These are phyloP conservation scores for Amanita polypyramis DNA, from an alignment of 768 basidiomycete genomes.

Conservation along the genomic window DNA sequence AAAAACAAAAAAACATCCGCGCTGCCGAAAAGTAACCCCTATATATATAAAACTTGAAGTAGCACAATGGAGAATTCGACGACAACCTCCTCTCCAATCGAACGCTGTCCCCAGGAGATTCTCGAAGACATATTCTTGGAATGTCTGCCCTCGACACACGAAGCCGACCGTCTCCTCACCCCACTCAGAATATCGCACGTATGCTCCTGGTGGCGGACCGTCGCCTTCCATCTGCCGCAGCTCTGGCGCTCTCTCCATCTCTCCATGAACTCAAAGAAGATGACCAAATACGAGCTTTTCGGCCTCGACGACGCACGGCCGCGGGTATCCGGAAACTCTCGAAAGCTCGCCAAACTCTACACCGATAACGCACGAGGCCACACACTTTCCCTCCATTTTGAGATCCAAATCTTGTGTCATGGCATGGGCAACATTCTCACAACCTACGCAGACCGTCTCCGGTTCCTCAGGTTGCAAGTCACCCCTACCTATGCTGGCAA, in stretches of 20 bases:
- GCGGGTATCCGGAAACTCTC: background rate
- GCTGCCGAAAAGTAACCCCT: no score
- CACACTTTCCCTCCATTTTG: background rate
- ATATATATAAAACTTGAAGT: no score
- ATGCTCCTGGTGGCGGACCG: background rate
- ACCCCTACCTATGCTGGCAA: background rate
- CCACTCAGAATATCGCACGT: background rate
- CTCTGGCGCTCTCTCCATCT: conserved; percentile 1
- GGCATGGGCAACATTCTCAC: background rate
- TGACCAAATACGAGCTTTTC: conserved; percentile 1
- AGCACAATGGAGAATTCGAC: background rate
- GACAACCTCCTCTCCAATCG: background rate
- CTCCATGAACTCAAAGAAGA: background rate
- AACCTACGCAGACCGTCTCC: background rate
- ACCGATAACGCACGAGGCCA: background rate
- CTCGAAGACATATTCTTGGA: conserved; percentile 3
- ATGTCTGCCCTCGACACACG: background rate
- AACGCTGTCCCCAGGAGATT: conserved; percentile 3
- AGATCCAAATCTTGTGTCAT: background rate
- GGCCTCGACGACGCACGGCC: background rate
- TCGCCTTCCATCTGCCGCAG: background rate
- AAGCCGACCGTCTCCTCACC: background rate
- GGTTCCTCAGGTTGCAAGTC: background rate
- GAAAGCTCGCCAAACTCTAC: background rate
- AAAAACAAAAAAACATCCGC: no score